These are phyloP conservation scores for Pseudodiploospora longispora DNA, from an alignment of 2,329 filamentous ascomycete species.

Conservation along the genomic window DNA sequence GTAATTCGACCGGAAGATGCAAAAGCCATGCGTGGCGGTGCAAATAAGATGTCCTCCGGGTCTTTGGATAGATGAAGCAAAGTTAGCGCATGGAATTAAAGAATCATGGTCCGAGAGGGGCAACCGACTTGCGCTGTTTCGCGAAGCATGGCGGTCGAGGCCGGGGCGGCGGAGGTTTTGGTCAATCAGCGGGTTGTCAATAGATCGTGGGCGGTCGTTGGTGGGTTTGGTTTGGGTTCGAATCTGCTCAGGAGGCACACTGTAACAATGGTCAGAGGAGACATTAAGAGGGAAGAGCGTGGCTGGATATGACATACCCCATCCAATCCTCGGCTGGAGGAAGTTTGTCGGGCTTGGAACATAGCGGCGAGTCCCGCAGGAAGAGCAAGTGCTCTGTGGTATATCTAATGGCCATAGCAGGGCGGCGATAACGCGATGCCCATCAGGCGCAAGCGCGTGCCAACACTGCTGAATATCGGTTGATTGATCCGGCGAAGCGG, in stretches of 20 bases:
- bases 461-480: conserved; percentile 10
- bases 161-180: conserved; percentile 43
- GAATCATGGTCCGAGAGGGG: neutral
- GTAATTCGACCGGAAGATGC: conserved; percentile 58
- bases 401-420: conserved; percentile 56
- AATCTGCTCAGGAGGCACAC: conserved; percentile 36
- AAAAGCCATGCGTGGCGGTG: conserved; percentile 76
- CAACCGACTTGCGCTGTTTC: conserved; percentile 49
- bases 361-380: conserved; percentile 75
- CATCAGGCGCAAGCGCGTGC: conserved; percentile 23
- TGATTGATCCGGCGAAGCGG: neutral
- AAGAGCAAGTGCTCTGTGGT: conserved; percentile 66
- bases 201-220: conserved; percentile 36
- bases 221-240: conserved; percentile 37
- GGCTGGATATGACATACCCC: conserved; percentile 50
- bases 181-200: conserved; percentile 38
- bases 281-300: neutral
- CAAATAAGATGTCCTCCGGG: conserved; percentile 76
- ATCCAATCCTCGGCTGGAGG: conserved; percentile 93
- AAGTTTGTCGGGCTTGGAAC: conserved; percentile 67
- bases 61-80: conserved; percentile 32
- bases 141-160: conserved; percentile 45
- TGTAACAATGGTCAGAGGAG: conserved; percentile 16
- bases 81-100: conserved; percentile 4
- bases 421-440: conserved; percentile 25